Base-by-base conservation (phyloP, 164 flowering plant genomes). In the Hamamelis virginiana region DNA sequence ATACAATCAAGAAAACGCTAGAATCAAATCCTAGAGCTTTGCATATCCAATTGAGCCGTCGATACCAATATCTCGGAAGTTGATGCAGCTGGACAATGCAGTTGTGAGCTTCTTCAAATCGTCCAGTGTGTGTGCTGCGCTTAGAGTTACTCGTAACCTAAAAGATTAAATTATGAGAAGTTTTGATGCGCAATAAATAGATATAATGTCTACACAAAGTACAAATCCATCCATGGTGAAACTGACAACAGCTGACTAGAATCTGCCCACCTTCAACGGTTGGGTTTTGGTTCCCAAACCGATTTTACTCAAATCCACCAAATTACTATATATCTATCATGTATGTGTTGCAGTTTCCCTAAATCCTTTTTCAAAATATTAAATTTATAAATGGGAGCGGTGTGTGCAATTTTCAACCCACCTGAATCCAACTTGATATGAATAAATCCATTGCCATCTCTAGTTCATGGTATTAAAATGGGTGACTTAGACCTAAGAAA, bases 71-170 rank as follows among this genome's bases (percentile, higher is more conserved):
- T 88, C 89, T 68, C 74, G 69, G 23, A 85, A 74, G 59, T 78
- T 79, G 65, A 90, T 74, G 78, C 84, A 87, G 16, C 38, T 28
- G 23, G 87, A 83, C 28, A 92, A 81, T 38, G 98, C 94, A 33
- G 69, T 52, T 19, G 77, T 64, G 22, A 95, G 87, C 79, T 82
- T 85, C 80, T 81, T 82, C 73, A 94, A n/a, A 82, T 94, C 98
- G 33, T 87, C 85, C 14, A 8, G 52, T 1, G 96, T 86, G 76
- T 94, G 98, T 9, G 84, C 85, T 53, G 98, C 97, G 59, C 86
- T 81, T 26, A 95, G 84, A 41, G 97, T 85, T 27, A 95, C 77
- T 26, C 97, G 77, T 61, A 95, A 77, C 90, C 98, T 92, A 77
- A 51, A 67, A 60, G 15, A 68, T 0, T 14, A 63, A 51, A 1